Conservation (phyloP, 345 rosid species). For the Pistacia atlantica region DNA sequence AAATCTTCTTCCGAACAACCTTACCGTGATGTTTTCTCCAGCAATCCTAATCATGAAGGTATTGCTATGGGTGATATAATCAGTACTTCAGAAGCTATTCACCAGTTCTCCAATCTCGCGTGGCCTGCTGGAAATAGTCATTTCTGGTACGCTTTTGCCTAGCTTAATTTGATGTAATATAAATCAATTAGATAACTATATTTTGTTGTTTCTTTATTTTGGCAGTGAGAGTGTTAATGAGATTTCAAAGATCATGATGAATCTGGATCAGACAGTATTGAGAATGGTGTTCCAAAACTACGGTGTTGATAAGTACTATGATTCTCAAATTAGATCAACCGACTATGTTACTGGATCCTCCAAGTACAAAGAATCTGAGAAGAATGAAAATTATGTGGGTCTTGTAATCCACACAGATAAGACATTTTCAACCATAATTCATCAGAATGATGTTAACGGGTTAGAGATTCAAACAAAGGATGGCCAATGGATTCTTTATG, state of each 20-base stretch:
- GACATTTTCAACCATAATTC: constrained; percentile 61
- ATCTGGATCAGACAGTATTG: constrained; percentile 49
- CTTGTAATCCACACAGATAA: constrained; percentile 58
- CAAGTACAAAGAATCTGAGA: constrained; percentile 42
- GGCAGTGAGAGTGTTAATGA: constrained; percentile 30
- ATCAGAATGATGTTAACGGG: constrained; percentile 59
- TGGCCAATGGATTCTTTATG: constrained; percentile 44
- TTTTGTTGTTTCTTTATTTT: background rate
- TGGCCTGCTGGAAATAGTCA: background rate
- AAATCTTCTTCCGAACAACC: background rate
- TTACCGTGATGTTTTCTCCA: background rate
- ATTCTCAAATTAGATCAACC: constrained; percentile 38
- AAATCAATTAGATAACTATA: too few relatives aligned
- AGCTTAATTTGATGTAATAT: background rate
- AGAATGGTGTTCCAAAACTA: constrained; percentile 69
- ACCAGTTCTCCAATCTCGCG: background rate
- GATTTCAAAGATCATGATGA: constrained; percentile 44
- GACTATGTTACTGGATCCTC: constrained; percentile 51
- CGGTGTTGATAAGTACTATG: constrained; percentile 41
- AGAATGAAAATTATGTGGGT: constrained; percentile 43
- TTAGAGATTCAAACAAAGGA: constrained; percentile 48
- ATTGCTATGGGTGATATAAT: background rate
- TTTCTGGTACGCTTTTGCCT: background rate
- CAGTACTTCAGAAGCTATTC: background rate
- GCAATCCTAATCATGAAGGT: background rate